A percentile compares a stretch with the other conserved stretches of the same genome.
These are phyloP conservation scores for Lyophyllum shimeji DNA, from an alignment of 768 basidiomycete genomes.

Conservation along the genomic window DNA sequence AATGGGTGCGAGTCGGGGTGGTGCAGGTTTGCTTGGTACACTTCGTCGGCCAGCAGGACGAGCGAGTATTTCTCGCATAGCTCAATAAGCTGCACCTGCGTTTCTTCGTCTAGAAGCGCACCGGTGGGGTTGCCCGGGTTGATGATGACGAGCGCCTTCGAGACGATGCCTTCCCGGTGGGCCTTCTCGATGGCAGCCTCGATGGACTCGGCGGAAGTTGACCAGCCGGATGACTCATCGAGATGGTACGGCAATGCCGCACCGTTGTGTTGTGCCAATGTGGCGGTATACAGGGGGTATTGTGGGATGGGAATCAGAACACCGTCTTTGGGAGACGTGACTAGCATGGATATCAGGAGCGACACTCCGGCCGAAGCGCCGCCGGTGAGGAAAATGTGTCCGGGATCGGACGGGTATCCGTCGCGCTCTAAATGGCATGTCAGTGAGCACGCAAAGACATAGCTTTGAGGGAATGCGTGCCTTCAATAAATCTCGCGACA, in stretches of 20 bases:
- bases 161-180: slow-evolving; percentile 52
- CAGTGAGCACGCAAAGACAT: slow-evolving; percentile 2
- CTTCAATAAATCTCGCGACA: slow-evolving; percentile 87
- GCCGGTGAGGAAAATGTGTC: slow-evolving; percentile 90
- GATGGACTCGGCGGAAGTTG: slow-evolving; percentile 71
- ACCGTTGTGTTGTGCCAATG: slow-evolving; percentile 85
- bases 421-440: slow-evolving; percentile 67
- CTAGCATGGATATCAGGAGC: slow-evolving; percentile 77
- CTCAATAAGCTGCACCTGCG: slow-evolving; percentile 74
- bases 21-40: slow-evolving; percentile 96
- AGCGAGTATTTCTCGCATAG: slow-evolving; percentile 84
- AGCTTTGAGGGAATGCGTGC: slow-evolving; percentile 39
- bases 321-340: slow-evolving; percentile 64
- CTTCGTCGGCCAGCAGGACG: slow-evolving; percentile 94
- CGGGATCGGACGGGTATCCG: slow-evolving; percentile 79
- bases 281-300: slow-evolving; percentile 96
- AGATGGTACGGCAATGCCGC: slow-evolving; percentile 85
- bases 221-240: slow-evolving; percentile 81
- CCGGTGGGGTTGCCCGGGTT: slow-evolving; percentile 99
- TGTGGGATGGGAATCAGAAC: slow-evolving; percentile 97
- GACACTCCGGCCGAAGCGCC: slow-evolving; percentile 96
- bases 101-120: slow-evolving; percentile 67
- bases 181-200: slow-evolving; percentile 67
- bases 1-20: slow-evolving; percentile 66
- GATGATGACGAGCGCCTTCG: slow-evolving; percentile 93